Evolutionary conservation across 495 filamentous ascomycete species (phyloP), one percentile per base, ranked within the genome.

Genomic region (Margaritispora aquatica): DNA sequence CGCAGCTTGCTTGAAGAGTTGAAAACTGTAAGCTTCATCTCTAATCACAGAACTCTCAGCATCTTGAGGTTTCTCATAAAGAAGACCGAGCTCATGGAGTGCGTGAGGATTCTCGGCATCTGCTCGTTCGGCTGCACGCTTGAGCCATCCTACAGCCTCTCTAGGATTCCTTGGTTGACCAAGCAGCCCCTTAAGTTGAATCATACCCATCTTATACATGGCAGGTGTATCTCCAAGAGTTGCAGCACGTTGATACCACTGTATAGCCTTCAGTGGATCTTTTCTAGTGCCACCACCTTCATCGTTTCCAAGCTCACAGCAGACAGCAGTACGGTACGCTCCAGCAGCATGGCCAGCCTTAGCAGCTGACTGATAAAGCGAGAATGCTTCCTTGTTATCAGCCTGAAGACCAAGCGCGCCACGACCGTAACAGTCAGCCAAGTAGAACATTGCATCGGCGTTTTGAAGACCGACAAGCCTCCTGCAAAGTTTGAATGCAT

Each of bases 131-230:
- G 92, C 92, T 2, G 94, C 94, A 9, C 92, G 85, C 71, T 96
- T 96, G 26, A 98, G 77, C 92, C 92, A 97, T 44, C 80, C 83
- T 26, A 97, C 78, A 17, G 91, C 92, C 69, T 96, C 94, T 41
- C 86, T 81, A 4, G 87, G 82, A 70, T 91, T 96, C 63, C 79
- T 81, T n/a, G 82, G 80, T 70, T 97, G 93, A 9, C 92, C 92
- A 15, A 98, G 83, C n/a, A 97, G 80, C 21, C 92, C 93, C 70
- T 97, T 97, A 26, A 96, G 79, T 62, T 88, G 76, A 66, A 98
- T 96, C 84, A 96, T 93, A 54, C 94, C 94, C 73, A 97, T 86
- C 72, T 98, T 98, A 75, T 96, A 98, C 92, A 96, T 95, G 23
- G 93, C 94, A 0, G 92, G 86, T 0, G 88, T 87, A 66, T 97